Base-by-base conservation (phyloP, 768 basidiomycete genomes). In the Boletales sp. region DNA sequence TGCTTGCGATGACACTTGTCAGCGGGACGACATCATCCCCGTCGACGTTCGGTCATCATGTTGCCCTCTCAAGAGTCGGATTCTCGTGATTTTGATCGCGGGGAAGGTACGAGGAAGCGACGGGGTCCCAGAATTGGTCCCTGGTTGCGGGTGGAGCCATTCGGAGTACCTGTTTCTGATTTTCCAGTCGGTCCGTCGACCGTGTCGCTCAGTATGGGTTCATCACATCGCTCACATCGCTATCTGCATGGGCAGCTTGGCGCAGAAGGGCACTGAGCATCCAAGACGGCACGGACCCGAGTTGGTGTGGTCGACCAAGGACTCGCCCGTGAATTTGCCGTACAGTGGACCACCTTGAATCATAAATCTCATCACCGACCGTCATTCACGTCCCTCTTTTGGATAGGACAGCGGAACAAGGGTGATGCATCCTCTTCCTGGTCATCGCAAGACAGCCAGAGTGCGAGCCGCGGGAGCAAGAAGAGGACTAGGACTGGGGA, bases 371-470 rank as follows among this genome's bases (percentile, higher is more conserved):
- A 87, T 15, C 80, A 88, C 0, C 81, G 89, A 13, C 90, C 90
- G 0, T 90, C 87, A 0, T 74, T 91, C 7, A 90, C 90, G 0
- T 86, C 86, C 0, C 86, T 92, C 44, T 92, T 92, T 68, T 75
- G 86, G 17, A 66, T 91, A 8, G 86, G 86, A 0, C 76, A 83
- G 54, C 79, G 74, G 56, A 67, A 57, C 53, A 82, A 76, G 64
- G 58, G 70, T 2, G 57, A 38, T 25, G 19, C 58, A 38, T 67
- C 51, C 42, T 66, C 55, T 36, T 25, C 50, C 8, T 57, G 57
- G 18, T 70, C 69, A 30, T 69, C 69, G 10, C 59, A 64, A 33
- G 62, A 57, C 35, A 67, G 64, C 21, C 60, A 44, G 13, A 60
- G 63, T 32, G 66, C 58, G 6, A 70, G 67, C 17, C 58, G 64